A percentile compares a stretch with the other conserved stretches of the same genome.
Conservation (phyloP, 495 filamentous ascomycete species). For the Friedmanniomyces endolithicus region DNA sequence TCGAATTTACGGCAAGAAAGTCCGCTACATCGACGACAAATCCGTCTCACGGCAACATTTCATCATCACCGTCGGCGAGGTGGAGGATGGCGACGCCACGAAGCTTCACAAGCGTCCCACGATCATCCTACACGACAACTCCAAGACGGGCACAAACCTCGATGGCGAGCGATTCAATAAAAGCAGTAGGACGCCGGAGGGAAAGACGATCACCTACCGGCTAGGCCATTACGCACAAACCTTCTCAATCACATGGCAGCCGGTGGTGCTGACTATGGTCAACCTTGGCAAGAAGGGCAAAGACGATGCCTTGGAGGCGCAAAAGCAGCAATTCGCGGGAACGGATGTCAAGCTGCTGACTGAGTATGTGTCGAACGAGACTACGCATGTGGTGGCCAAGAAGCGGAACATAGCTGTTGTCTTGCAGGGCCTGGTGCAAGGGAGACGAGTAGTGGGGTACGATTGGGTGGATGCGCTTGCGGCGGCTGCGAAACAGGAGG, state of each 20-base stretch:
- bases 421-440: constrained; percentile 79
- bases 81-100: constrained; percentile 55
- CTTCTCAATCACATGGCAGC: constrained; percentile 64
- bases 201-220: constrained; percentile 49
- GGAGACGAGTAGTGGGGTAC: constrained; percentile 65
- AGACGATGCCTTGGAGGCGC: constrained; percentile 46
- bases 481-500: constrained; percentile 30
- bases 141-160: constrained; percentile 67
- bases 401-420: constrained; percentile 81
- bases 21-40: constrained; percentile 42
- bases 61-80: constrained; percentile 55
- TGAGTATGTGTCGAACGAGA: constrained; percentile 54
- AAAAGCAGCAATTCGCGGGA: constrained; percentile 50
- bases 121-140: constrained; percentile 46
- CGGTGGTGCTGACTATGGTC: constrained; percentile 69
- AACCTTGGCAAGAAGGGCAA: constrained; percentile 61
- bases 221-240: constrained; percentile 50
- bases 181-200: constrained; percentile 30
- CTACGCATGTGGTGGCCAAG: constrained; percentile 77
- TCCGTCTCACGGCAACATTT: constrained; percentile 85
- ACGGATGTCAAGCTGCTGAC: constrained; percentile 76
- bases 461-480: constrained; percentile 56
- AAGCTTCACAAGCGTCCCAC: constrained; percentile 50
- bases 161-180: constrained; percentile 54
- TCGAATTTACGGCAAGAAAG: constrained; percentile 4